phyloP scores from a whole-genome alignment of 192 early-diverging fungal genomes.

The Lunasporangiospora selenospora region DNA sequence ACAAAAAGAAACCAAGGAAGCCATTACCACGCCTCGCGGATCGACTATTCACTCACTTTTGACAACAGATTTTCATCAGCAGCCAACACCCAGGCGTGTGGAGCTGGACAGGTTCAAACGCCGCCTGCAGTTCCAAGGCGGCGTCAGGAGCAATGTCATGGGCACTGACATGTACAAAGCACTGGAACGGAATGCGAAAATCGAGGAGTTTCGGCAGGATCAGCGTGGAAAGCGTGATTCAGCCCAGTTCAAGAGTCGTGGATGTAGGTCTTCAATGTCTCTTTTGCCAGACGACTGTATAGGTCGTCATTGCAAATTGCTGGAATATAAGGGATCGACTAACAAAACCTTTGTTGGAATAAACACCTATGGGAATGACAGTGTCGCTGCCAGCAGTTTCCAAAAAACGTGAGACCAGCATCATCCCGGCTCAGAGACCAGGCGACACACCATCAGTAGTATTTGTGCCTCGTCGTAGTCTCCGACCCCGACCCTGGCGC shows the following conservation, averaged over 20 bases:
- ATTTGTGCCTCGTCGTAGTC: conserved; percentile 29
- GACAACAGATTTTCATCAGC: conserved; percentile 6
- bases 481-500: conserved; percentile 14
- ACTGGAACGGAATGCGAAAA: conserved; percentile 24
- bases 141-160: conserved; percentile 22
- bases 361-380: too few species aligned
- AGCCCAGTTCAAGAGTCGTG: conserved; percentile 36
- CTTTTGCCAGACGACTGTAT: too few species aligned
- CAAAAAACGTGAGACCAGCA: conserved; percentile 26
- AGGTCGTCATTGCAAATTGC: too few species aligned
- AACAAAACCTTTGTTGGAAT: too few species aligned
- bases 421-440: conserved; percentile 3
- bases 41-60: conserved; percentile 33
- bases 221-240: conserved; percentile 31
- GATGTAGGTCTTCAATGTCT: conserved; percentile 9
- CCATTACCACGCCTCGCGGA: conserved; percentile 34
- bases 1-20: too few species aligned
- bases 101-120: conserved; percentile 40
- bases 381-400: conserved; percentile 41
- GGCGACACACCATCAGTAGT: conserved; percentile 24
- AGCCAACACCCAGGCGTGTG: conserved; percentile 6
- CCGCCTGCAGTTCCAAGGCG: conserved; percentile 38
- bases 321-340: too few species aligned
- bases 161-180: conserved; percentile 23
- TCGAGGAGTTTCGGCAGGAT: conserved; percentile 20